Evolutionary conservation across 306 rosid species (phyloP), one percentile per base, ranked within the genome.

Genomic region (Casuarina equisetifolia): DNA sequence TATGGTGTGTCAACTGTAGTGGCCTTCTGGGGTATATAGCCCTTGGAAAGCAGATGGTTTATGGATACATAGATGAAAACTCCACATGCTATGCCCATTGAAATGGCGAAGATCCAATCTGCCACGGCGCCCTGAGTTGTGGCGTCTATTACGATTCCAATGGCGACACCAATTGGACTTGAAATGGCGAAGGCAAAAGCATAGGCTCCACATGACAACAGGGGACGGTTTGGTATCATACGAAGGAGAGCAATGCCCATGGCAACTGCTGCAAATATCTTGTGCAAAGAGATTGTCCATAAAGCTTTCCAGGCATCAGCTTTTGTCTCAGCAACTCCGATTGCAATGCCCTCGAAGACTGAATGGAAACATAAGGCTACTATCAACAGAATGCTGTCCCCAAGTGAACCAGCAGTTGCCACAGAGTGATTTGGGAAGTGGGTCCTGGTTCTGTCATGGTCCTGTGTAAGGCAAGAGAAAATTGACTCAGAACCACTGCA

Each of bases 231-330:
- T 0, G 96, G 98, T 7, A 89, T 72, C 92, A 86, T 94, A 7
- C 94, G 80, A 9, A 91, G 97, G 74, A 93, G 97, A 5, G 98
- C 97, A 35, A 91, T 91, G 1, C 93, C 96, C 98, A 91, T 93
- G 40, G 97, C 92, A 36, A 90, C 86, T 62, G 98, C 97, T 69
- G 98, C 97, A 81, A 93, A 88, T 25, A 91, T 70, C 87, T 93
- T 93, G 91, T 91, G 96, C 48, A 93, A 75, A 59, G 89, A 86
- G 68, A 91, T 88, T 58, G 98, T 91, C 96, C 97, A 93, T 19
- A 93, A 84, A 19, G 91, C 92, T 78, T 82, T 91, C 98, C 98
- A 93, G 3, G 98, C 97, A 6, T 91, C 88, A 16, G 19, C 84
- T 81, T 80, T 83, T 36, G 93, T 88, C 80, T 87, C 78, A 6